Evolutionary conservation across 805 yeast species (phyloP).

Genomic region (Saccharomycopsis selenospora): DNA sequence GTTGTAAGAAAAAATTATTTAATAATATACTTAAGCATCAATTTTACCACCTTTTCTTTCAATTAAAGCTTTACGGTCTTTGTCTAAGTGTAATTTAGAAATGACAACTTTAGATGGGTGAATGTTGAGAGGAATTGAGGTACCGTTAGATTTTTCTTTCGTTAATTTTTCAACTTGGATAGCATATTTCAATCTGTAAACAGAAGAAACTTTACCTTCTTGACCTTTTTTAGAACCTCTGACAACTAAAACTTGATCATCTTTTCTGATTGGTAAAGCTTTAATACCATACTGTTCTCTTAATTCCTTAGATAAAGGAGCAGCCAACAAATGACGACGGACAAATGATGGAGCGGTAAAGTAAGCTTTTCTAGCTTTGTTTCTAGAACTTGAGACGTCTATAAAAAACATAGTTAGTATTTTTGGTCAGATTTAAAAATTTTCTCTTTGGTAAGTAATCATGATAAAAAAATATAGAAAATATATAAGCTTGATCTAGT

Average conservation of each 20-base stretch:
- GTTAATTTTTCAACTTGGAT: constrained; percentile 95
- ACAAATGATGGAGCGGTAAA: constrained; percentile 95
- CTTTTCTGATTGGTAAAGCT: constrained; percentile 95
- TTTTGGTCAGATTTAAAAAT: too few relatives aligned
- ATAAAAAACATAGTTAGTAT: constrained; percentile 30
- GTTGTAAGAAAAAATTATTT: constrained; percentile 1
- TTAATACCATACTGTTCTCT: constrained; percentile 94
- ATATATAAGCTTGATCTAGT: too few relatives aligned
- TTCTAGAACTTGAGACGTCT: constrained; percentile 99
- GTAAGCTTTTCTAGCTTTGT: constrained; percentile 99
- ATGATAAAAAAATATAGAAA: too few relatives aligned
- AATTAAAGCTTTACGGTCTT: constrained; percentile 97
- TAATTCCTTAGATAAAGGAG: constrained; percentile 98
- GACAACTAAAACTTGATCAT: constrained; percentile 90
- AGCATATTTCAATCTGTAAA: constrained; percentile 97
- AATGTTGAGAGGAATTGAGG: constrained; percentile 92
- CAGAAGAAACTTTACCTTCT: constrained; percentile 96
- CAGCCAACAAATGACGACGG: constrained; percentile 92
- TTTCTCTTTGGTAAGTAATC: too few relatives aligned
- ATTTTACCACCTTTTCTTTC: constrained; percentile 96
- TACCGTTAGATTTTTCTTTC: constrained; percentile 97
- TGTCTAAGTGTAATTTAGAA: constrained; percentile 96
- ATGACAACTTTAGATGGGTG: constrained; percentile 99
- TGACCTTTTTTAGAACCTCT: constrained; percentile 99
- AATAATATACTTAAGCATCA: constrained; percentile 39